phyloP scores from a whole-genome alignment of 805 yeast genomes.

The Kluyveromyces siamensis region DNA sequence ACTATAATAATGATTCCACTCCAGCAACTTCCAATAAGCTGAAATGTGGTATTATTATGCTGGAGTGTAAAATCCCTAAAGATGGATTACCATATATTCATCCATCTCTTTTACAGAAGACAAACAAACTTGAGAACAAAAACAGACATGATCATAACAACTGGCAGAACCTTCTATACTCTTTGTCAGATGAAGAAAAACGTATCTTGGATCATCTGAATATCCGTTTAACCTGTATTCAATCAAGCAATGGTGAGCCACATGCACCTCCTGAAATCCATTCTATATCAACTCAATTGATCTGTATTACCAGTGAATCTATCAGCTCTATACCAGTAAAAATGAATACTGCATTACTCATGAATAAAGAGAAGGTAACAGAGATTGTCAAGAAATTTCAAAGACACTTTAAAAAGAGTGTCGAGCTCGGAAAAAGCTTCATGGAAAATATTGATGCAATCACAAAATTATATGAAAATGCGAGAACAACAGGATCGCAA shows the following conservation, averaged over 20 bases:
- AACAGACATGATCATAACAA: conserved; percentile 30
- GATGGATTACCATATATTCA: conserved; percentile 31
- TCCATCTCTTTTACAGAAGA: conserved; percentile 30
- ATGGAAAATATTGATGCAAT: conserved; percentile 13
- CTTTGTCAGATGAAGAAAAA: conserved; percentile 24
- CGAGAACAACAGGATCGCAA: conserved; percentile 10
- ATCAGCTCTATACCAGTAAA: conserved; percentile 34
- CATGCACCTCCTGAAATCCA: conserved; percentile 26
- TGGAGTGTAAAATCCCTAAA: conserved; percentile 26
- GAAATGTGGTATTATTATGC: conserved; percentile 26
- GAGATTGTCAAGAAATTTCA: conserved; percentile 18
- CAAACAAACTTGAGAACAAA: conserved; percentile 28
- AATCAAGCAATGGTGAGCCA: conserved; percentile 23
- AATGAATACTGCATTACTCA: conserved; percentile 27
- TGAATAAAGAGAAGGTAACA: conserved; percentile 16
- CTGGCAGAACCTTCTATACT: conserved; percentile 21
- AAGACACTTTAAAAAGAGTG: conserved; percentile 8
- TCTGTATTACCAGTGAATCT: conserved; percentile 30
- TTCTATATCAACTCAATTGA: conserved; percentile 22
- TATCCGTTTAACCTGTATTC: conserved; percentile 26
- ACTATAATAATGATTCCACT: conserved; percentile 6
- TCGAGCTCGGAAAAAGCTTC: conserved; percentile 12
- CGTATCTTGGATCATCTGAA: conserved; percentile 19
- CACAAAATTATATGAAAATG: conserved; percentile 20
- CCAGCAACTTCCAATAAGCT: conserved; percentile 5